Evolutionary conservation across 208 protist species (phyloP).

Genomic region (Blechomonas ayalai): DNA sequence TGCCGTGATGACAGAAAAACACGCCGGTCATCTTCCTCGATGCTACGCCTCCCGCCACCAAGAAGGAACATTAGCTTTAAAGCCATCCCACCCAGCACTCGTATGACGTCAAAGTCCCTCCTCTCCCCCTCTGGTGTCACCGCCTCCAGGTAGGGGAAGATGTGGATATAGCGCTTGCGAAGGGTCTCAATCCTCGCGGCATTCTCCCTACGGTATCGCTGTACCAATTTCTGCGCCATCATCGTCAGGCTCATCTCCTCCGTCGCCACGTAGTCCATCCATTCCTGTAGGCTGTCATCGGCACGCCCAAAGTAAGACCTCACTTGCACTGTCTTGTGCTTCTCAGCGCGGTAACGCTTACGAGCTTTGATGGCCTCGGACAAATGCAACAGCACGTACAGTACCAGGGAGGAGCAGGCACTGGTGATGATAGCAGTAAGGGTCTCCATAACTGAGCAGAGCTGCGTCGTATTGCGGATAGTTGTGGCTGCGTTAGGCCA

Average conservation of each 20-base stretch:
- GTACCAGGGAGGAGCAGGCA: conserved; percentile 38
- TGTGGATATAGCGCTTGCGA: conserved; percentile 11
- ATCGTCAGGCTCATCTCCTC: conserved; percentile 34
- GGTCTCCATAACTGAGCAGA: conserved; percentile 31
- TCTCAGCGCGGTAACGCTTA: conserved; percentile 14
- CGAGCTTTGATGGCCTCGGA: conserved; percentile 27
- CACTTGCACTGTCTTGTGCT: conserved; percentile 12
- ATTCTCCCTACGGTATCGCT: conserved; percentile 23
- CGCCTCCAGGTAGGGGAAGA: conserved; percentile 21
- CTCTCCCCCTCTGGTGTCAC: conserved; percentile 11
- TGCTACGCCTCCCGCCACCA: conserved; percentile 47
- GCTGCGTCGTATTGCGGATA: conserved; percentile 12
- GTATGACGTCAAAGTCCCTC: conserved; percentile 19
- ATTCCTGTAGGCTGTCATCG: conserved; percentile 15
- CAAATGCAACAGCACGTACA: conserved; percentile 31
- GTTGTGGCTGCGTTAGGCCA: too few relatives aligned
- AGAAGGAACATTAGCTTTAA: conserved; percentile 57
- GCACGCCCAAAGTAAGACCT: conserved; percentile 15
- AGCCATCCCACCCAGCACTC: conserved; percentile 17
- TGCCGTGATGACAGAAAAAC: conserved; percentile 10
- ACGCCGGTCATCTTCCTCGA: conserved; percentile 40
- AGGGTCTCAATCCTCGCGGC: conserved; percentile 16
- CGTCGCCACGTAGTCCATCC: conserved; percentile 21
- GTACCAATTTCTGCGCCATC: conserved; percentile 17
- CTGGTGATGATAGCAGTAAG: conserved; percentile 28